phyloP scores from a whole-genome alignment of 257 asterid genomes.

The Forsythia suspensa region DNA sequence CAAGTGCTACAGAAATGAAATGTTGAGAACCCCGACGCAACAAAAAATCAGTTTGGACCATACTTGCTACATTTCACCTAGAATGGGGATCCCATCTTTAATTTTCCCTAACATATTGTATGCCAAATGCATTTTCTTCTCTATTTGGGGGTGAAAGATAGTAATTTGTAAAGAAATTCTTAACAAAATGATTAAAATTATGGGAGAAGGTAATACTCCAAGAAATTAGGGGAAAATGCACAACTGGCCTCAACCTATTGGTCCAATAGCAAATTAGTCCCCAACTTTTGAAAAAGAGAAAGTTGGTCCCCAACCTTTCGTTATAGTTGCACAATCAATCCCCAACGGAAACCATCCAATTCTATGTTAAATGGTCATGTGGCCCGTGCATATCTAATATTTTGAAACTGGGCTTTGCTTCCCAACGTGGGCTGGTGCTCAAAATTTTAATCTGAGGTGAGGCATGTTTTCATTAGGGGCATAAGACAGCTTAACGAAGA shows the following conservation, averaged over 20 bases:
- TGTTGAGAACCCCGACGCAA: background rate
- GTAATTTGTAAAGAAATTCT: background rate
- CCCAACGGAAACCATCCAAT: background rate
- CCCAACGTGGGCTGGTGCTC: background rate
- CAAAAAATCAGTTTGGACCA: background rate
- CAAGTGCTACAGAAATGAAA: background rate
- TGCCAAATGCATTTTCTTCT: background rate
- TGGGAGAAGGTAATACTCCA: background rate
- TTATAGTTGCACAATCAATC: background rate
- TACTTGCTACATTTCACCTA: background rate
- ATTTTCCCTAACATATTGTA: background rate
- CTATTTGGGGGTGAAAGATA: background rate
- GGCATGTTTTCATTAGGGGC: background rate
- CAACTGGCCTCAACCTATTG: background rate
- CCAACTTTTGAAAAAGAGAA: too few species aligned
- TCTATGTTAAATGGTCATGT: background rate
- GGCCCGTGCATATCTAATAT: background rate
- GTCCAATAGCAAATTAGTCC: too few species aligned
- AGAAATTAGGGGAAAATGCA: background rate
- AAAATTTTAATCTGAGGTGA: background rate
- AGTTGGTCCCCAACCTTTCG: background rate
- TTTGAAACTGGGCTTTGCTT: background rate
- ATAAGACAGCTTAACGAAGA: background rate
- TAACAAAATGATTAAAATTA: background rate
- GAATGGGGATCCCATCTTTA: background rate